These are phyloP conservation scores for Talaromyces sp. DNA, from an alignment of 2,329 filamentous ascomycete genomes.

Conservation along the genomic window DNA sequence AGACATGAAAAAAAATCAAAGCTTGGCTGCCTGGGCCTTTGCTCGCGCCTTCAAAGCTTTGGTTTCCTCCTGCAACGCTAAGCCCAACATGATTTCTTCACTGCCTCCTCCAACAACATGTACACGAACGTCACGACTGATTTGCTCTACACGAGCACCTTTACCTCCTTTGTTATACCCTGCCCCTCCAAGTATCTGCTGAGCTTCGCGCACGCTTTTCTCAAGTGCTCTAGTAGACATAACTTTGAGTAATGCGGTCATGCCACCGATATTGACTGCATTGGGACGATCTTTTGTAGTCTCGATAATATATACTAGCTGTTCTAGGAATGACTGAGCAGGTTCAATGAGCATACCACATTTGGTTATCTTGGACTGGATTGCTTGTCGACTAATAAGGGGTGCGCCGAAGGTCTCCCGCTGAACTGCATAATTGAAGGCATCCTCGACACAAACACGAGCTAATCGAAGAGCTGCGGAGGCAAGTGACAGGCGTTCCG, in stretches of 20 bases:
- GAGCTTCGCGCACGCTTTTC: conserved; percentile 55
- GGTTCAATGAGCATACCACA: conserved; percentile 61
- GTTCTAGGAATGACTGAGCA: conserved; percentile 62
- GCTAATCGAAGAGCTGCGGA: conserved; percentile 63
- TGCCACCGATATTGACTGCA: conserved; percentile 49
- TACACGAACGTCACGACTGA: conserved; percentile 54
- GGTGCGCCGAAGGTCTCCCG: conserved; percentile 63
- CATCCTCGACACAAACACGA: conserved; percentile 59
- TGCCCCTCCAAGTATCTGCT: conserved; percentile 56
- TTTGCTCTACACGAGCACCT: conserved; percentile 54
- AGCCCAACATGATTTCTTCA: conserved; percentile 42
- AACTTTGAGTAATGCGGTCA: conserved; percentile 54
- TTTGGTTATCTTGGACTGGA: conserved; percentile 60
- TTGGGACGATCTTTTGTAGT: conserved; percentile 42
- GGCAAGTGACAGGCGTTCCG: conserved; percentile 67
- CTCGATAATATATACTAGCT: conserved; percentile 57
- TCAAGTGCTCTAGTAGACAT: conserved; percentile 55
- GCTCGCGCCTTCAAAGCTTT: conserved; percentile 16
- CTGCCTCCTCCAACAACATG: conserved; percentile 44
- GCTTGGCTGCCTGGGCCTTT: conserved; percentile 14
- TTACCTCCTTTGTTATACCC: conserved; percentile 53
- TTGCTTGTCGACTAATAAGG: conserved; percentile 59
- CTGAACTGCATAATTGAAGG: conserved; percentile 63
- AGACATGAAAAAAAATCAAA: not conserved
- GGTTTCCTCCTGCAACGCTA: conserved; percentile 28